Percentiles rank a stretch among this genome's conserved stretches.
Conservation (phyloP, 306 rosid species). For the Castanea crenata region DNA sequence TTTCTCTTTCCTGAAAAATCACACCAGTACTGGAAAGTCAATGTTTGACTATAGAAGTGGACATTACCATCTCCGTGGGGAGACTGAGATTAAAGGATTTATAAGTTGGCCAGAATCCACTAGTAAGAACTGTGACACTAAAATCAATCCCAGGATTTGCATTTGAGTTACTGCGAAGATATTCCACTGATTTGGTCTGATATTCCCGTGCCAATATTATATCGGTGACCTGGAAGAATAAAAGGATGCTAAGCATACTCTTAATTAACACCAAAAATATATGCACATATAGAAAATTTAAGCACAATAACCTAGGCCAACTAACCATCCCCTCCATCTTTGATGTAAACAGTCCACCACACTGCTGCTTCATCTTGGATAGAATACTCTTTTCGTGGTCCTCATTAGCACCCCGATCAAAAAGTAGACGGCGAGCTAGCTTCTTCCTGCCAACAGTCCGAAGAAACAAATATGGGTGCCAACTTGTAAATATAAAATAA, state of each 20-base stretch:
- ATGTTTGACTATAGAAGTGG: neutral
- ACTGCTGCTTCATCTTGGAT: constrained; percentile 72
- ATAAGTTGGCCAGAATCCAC: constrained; percentile 94
- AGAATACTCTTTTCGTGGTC: constrained; percentile 73
- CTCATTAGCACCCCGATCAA: constrained; percentile 73
- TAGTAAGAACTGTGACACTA: constrained; percentile 76
- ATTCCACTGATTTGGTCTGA: constrained; percentile 65
- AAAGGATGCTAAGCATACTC: neutral
- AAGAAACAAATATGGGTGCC: neutral
- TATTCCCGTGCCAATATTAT: constrained; percentile 69
- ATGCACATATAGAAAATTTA: neutral
- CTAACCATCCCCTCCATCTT: constrained; percentile 98
- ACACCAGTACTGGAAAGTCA: too few species aligned
- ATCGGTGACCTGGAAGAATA: constrained; percentile 58
- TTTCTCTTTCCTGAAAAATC: too few species aligned
- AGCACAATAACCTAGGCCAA: constrained; percentile 18
- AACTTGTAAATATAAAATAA: too few species aligned
- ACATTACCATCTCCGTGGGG: constrained; percentile 80
- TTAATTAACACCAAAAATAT: neutral
- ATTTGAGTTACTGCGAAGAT: constrained; percentile 42
- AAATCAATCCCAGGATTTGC: constrained; percentile 72
- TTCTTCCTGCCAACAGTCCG: constrained; percentile 56
- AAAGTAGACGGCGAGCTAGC: constrained; percentile 87
- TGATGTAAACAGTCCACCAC: constrained; percentile 83
- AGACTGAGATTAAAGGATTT: constrained; percentile 77